These are phyloP conservation scores for Monosporozyma aerobia DNA, from an alignment of 805 yeast genomes.

Conservation along the genomic window DNA sequence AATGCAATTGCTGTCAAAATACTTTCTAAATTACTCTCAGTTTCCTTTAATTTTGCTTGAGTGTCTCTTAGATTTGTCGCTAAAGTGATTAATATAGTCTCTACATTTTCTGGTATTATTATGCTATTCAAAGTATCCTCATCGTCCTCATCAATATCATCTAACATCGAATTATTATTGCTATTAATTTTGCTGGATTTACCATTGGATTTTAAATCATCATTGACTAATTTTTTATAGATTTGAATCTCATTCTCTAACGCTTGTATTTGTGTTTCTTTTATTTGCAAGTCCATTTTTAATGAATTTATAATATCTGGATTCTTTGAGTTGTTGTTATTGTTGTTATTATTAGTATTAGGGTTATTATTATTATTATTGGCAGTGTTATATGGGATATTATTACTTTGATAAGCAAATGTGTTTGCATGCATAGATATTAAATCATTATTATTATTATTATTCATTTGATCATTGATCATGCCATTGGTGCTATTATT, in stretches of 20 bases:
- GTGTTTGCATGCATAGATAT: not conserved
- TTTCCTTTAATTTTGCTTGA: conserved; percentile 46
- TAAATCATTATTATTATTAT: not conserved
- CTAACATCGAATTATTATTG: conserved; percentile 9
- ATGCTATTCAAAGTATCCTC: conserved; percentile 3
- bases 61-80: conserved; percentile 39
- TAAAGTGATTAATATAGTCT: conserved; percentile 41
- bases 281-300: conserved; percentile 44
- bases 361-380: not conserved
- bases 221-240: conserved; percentile 27
- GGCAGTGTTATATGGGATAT: not conserved
- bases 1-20: conserved; percentile 46
- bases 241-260: conserved; percentile 38
- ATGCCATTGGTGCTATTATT: not conserved
- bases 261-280: conserved; percentile 42
- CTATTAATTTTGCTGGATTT: conserved; percentile 25
- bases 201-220: conserved; percentile 25
- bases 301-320: conserved; percentile 30
- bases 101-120: conserved; percentile 35
- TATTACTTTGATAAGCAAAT: not conserved
- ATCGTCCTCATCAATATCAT: conserved; percentile 4
- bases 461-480: not conserved
- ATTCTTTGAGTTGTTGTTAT: not conserved
- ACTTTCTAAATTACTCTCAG: conserved; percentile 56
- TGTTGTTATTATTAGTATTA: not conserved